phyloP scores from a whole-genome alignment of 2,329 filamentous ascomycete genomes.

The Tolypocladium cylindrosporum region DNA sequence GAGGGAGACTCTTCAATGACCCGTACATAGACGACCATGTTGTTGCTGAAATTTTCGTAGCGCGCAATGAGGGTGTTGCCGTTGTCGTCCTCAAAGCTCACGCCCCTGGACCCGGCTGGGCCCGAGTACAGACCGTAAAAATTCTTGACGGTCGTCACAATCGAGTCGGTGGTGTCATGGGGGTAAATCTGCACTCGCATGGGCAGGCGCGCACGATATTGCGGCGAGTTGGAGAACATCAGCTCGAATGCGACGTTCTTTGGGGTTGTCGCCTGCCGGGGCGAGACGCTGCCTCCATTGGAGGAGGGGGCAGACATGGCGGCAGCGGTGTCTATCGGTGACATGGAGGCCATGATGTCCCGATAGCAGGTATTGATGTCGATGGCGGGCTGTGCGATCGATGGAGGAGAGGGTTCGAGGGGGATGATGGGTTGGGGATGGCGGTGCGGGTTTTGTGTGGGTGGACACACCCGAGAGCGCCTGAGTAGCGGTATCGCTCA shows the following conservation, averaged over 20 bases:
- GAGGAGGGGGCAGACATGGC: constrained; percentile 25
- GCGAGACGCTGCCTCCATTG: constrained; percentile 34
- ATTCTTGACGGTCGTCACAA: constrained; percentile 97
- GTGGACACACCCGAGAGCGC: constrained; percentile 11
- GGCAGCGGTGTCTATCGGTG: constrained; percentile 27
- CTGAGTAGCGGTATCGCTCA: constrained; percentile 15
- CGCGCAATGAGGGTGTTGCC: constrained; percentile 88
- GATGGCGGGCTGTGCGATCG: constrained; percentile 9
- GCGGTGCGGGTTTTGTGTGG: constrained; percentile 24
- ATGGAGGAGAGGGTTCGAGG: constrained; percentile 4
- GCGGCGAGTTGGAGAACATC: constrained; percentile 56
- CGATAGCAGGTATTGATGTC: constrained; percentile 10
- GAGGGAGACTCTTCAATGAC: constrained; percentile 55
- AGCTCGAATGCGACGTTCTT: constrained; percentile 77
- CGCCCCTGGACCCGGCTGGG: constrained; percentile 58
- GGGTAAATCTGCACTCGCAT: constrained; percentile 86
- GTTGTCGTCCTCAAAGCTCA: constrained; percentile 88
- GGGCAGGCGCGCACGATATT: constrained; percentile 66
- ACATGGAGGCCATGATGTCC: constrained; percentile 34
- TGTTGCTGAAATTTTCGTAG: constrained; percentile 89
- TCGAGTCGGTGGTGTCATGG: constrained; percentile 94
- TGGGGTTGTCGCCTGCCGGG: constrained; percentile 37
- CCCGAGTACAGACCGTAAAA: constrained; percentile 93
- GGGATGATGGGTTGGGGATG: constrained; percentile 11
- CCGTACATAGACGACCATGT: constrained; percentile 89